Percentiles rank a stretch among this genome's conserved stretches.
Evolutionary conservation across 805 yeast species (phyloP).

Genomic region (Monosporozyma servazzii): DNA sequence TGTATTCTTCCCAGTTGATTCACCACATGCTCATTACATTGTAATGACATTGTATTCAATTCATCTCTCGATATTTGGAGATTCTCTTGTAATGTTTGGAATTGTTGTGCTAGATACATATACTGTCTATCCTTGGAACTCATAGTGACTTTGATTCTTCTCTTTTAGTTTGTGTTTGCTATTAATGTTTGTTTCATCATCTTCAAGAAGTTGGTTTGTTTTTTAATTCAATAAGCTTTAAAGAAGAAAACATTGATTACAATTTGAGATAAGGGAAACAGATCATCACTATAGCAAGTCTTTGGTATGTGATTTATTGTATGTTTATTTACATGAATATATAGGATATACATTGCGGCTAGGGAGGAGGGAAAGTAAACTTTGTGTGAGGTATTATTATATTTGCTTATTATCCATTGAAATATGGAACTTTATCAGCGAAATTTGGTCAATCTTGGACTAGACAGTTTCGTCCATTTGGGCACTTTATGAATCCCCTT

Average conservation of each 20-base stretch:
- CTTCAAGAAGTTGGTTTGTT: not conserved
- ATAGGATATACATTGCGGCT: not conserved
- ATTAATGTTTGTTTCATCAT: not conserved
- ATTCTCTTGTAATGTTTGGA: constrained; percentile 20
- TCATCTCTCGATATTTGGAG: constrained; percentile 21
- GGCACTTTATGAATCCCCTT: constrained; percentile 83
- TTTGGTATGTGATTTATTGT: not conserved
- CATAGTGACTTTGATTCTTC: not conserved
- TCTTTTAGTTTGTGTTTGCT: not conserved
- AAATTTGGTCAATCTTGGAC: constrained; percentile 70
- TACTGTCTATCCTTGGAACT: constrained; percentile 25
- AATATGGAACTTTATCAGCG: constrained; percentile 33
- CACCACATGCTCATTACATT: constrained; percentile 24
- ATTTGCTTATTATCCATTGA: not conserved
- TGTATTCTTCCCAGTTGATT: constrained; percentile 28
- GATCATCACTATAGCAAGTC: not conserved
- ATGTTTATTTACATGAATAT: not conserved
- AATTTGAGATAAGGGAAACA: not conserved
- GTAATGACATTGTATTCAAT: constrained; percentile 24
- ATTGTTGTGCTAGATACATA: constrained; percentile 24
- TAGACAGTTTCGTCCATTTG: constrained; percentile 80
- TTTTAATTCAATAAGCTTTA: not conserved
- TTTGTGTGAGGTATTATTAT: not conserved
- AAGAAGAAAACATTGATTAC: not conserved
- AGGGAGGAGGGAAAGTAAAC: not conserved